A percentile compares a stretch with the other conserved stretches of the same genome.
These are phyloP conservation scores for Eimeria sp. DNA, from an alignment of 169 alveolate genomes.

Conservation along the genomic window DNA sequence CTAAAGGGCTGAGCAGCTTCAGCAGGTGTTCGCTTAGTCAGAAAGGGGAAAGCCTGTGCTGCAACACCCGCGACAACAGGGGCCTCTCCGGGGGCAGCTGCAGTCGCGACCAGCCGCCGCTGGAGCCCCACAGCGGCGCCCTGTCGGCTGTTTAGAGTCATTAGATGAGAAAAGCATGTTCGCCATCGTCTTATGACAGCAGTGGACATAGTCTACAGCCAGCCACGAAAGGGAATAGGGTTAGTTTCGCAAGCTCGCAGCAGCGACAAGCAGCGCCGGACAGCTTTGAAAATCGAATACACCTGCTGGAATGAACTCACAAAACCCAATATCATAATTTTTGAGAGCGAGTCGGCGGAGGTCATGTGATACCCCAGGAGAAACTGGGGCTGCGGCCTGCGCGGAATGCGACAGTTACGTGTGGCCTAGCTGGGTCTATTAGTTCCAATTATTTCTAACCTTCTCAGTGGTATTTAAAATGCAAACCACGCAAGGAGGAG, in stretches of 20 bases:
- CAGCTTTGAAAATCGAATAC: not conserved
- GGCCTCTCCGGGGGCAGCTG: conserved; percentile 26
- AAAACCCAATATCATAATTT: not conserved
- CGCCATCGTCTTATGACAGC: not conserved
- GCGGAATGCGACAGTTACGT: not conserved
- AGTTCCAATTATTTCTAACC: not conserved
- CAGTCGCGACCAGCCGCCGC: not conserved
- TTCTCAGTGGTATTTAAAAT: not conserved
- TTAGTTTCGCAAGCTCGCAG: not conserved
- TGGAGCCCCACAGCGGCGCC: not conserved
- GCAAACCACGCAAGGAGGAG: not conserved
- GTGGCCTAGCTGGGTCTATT: not conserved
- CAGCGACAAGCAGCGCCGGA: not conserved
- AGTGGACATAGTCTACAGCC: not conserved
- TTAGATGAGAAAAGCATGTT: not conserved
- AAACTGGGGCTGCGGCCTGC: not conserved
- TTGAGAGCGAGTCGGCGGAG: not conserved
- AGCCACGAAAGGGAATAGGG: not conserved
- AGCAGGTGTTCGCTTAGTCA: not conserved
- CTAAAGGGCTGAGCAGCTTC: not conserved
- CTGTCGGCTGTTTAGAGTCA: not conserved
- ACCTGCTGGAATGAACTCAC: not conserved
- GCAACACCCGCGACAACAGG: not conserved
- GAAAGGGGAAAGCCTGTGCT: conserved; percentile 48
- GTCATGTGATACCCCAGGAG: not conserved